Base-by-base conservation (phyloP, 768 basidiomycete species). In the Solioccasus polychromus region DNA sequence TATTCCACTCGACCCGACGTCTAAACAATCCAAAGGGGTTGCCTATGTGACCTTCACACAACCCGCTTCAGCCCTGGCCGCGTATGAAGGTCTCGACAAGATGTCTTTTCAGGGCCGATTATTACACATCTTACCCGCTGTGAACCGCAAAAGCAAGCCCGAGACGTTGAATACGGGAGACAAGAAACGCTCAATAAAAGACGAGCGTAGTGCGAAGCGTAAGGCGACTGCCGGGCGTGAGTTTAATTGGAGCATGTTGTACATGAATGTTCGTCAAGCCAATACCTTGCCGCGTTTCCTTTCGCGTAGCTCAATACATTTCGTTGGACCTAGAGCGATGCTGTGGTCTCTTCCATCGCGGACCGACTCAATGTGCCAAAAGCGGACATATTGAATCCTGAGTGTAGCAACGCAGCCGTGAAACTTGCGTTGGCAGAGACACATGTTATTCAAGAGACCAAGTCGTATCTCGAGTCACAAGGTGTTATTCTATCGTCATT, bases 341-440 rank as follows among this genome's bases (percentile, higher is more conserved):
- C 96, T 5, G 94, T 98, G 0, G 83, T 85, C 1, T 85, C 89
- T 2, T 94, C 92, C 2, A 79, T 98, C 22, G 92, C 95, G 1
- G 83, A 88, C 50, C 80, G 94, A 9, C 85, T 98, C 78, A 85
- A 79, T 45, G 78, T 98, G 32, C 68, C 83, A 22, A 98, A 98
- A 68, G 72, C 91, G 2, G 87, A 89, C 24, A 87, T 99, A 19
- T 74, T 98, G 44, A 90, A 91, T 61, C 83, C 91, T 0, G 88
- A 92, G 47, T 81, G 81, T 1, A 79, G 80, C 26, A 85, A 84
- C 51, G 80, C 88, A 1, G 93, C 95, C 2, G 92, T 97, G 46
- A 96, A 94, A 63, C 82, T 98, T 30, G 95, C 96, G 1, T 73
- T 98, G 30, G 95, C 96, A 0, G 96, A 99, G 67, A 96, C 96